These are phyloP conservation scores for Eucalyptus leucophloia DNA, from an alignment of 345 rosid species.

Conservation along the genomic window DNA sequence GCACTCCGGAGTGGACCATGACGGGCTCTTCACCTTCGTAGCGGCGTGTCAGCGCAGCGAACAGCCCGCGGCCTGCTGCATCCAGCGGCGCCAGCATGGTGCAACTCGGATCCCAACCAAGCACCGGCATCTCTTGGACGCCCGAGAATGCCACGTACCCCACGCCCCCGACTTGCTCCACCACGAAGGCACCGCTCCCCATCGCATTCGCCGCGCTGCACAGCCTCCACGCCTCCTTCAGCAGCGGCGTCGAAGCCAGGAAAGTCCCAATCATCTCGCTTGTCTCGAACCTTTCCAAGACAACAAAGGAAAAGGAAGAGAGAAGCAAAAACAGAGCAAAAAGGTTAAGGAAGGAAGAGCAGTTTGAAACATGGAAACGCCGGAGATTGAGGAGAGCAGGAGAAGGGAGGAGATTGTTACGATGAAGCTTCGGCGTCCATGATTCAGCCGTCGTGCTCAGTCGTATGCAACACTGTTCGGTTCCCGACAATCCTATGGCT, in stretches of 20 bases:
- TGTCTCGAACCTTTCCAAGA: constrained; percentile 41
- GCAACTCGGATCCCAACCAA: background rate
- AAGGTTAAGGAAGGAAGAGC: too few species aligned
- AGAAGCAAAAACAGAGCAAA: background rate
- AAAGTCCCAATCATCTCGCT: constrained; percentile 57
- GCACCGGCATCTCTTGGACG: background rate
- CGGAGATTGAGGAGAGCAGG: background rate
- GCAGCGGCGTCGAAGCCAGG: constrained; percentile 44
- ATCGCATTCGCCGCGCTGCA: constrained; percentile 25
- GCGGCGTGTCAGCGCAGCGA: constrained; percentile 11
- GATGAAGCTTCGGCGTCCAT: background rate
- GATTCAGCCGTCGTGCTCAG: background rate
- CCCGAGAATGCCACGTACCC: constrained; percentile 50
- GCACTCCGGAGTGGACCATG: constrained; percentile 38
- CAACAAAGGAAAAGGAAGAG: too few species aligned
- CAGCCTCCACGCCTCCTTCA: constrained; percentile 46
- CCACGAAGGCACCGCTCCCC: constrained; percentile 1
- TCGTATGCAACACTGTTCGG: too few species aligned
- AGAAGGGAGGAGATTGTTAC: background rate
- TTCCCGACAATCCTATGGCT: too few species aligned
- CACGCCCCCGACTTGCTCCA: constrained; percentile 11
- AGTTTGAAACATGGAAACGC: too few species aligned
- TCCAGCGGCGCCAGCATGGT: background rate
- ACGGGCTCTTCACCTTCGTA: constrained; percentile 26
- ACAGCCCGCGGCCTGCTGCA: background rate